Base-by-base conservation (phyloP, 2,329 filamentous ascomycete species). In the Exserohilum turcica region DNA sequence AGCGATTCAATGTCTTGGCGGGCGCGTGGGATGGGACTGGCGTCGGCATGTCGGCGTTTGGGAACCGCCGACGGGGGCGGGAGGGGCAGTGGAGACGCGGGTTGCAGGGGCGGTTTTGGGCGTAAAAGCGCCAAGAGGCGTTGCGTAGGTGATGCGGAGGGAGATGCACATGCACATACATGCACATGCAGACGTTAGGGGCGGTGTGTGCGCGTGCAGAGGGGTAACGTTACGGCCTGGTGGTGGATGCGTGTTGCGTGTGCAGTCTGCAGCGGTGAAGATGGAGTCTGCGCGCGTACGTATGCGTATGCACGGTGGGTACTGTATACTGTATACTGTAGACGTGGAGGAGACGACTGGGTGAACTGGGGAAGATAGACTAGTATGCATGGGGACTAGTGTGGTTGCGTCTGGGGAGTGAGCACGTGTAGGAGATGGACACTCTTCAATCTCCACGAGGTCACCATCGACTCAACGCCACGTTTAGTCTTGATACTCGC, bases 1-100 rank as follows among this genome's bases (percentile, higher is more conserved):
- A 24, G 21, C 21, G 21, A 24, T 24, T 7, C 21, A 24, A 15
- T 44, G 13, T 7, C 19, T 19, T 21, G 38, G 27, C 19, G 8
- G 38, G 38, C 24, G n/a, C 16, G 33, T 35, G n/a, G n/a, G 15
- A 15, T 33, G 31, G n/a, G 8, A 28, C 8, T 15, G 7, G 7
- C 6, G 21, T 59, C 56, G 56, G 59, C 36, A 27, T 39, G 42
- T 61, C 59, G 59, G 59, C 31, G 36, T 7, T 51, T 48, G 36
- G 5, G 3, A 32, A 29, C 2, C 9, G 29, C 59, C 56, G 56
- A 58, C 45, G 31, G 29, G 39, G 39, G 40, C 32, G 39, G 39
- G 40, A 47, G 35, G 24, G 27, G 40, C 15, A 15, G 21, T 24
- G 21, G 21, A 39, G 12, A n/a, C 21, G 21, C 7, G 4, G 21